phyloP scores from a whole-genome alignment of 441 rosid genomes.

The Eruca vesicaria region DNA sequence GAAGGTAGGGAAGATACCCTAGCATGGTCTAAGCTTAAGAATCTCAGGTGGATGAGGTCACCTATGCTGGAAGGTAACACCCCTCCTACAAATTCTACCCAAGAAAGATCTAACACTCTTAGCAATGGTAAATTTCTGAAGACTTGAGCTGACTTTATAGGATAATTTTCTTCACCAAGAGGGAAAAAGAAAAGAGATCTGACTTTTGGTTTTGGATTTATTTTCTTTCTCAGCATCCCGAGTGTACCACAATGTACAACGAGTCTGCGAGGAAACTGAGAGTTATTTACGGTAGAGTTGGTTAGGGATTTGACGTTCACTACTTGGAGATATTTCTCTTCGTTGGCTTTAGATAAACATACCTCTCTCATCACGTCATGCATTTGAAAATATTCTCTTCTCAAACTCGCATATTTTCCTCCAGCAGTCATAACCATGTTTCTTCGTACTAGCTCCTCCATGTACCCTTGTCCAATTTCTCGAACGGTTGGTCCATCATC shows the following conservation, averaged over 20 bases:
- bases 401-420: background rate
- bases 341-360: slow-evolving; percentile 29
- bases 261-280: slow-evolving; percentile 17
- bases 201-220: background rate
- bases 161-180: background rate
- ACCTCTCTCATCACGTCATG: slow-evolving; percentile 42
- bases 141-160: background rate
- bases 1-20: background rate
- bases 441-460: background rate
- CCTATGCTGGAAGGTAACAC: slow-evolving; percentile 24
- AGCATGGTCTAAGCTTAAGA: background rate
- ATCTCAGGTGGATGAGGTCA: slow-evolving; percentile 25
- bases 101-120: slow-evolving; percentile 9
- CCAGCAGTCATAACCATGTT: background rate
- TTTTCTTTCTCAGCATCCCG: background rate
- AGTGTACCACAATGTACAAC: background rate
- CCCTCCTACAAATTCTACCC: slow-evolving; percentile 9
- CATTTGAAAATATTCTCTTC: slow-evolving; percentile 4
- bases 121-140: slow-evolving; percentile 5
- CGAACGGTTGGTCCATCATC: background rate
- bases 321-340: slow-evolving; percentile 2
- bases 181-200: slow-evolving; percentile 20
- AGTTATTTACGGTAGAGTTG: background rate
- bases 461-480: background rate
- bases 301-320: background rate